Base-by-base conservation (phyloP, 768 basidiomycete genomes). In the Amanita polypyramis region DNA sequence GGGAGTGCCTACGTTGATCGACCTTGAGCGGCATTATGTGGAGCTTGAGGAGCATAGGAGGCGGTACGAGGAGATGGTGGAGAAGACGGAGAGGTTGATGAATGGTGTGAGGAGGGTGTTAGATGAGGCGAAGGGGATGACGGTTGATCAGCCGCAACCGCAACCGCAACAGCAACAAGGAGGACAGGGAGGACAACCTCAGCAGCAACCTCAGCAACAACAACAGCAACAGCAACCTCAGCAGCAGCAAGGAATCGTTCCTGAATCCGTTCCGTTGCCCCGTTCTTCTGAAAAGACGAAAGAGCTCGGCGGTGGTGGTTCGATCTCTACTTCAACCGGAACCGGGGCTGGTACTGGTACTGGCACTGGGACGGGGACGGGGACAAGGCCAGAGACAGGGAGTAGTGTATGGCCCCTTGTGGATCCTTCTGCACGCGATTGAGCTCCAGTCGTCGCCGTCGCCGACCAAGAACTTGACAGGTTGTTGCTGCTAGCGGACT, bases 61-160 rank as follows among this genome's bases (percentile, higher is more conserved):
- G 56, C 67, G 73, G 60, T 68, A 84, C 66, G 76, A 87, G 63
- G 85, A 85, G 59, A 72, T 91, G 77, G 62, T 88, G 50, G 75
- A 80, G 54, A 76, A 72, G 65, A 91, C 87, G 56, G 83, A 89
- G 46, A 65, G 74, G 60, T 62, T 91, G 66, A 79, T 91, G 73
- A 71, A 66, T 32, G 78, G 80, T 19, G 67, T 91, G 59, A 79
- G 79, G 69, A 73, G 80, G 54, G 83, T 79, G 19, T 68, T 91
- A 55, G 87, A 89, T 47, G 86, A 90, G 60, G 79, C 86, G 76
- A 69, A 76, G 55, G 73, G 62, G 20, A 57, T 55, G 47, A 54
- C 52, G 45, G 56, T 54, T 8, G 54, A 27, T 3, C 51, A 19
- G 50, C 52, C 43, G 20, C 53, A 17, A 36, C 55, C 20, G 30